These are phyloP conservation scores for Eutreptiella sp. DNA, from an alignment of 208 protist genomes.

Conservation along the genomic window DNA sequence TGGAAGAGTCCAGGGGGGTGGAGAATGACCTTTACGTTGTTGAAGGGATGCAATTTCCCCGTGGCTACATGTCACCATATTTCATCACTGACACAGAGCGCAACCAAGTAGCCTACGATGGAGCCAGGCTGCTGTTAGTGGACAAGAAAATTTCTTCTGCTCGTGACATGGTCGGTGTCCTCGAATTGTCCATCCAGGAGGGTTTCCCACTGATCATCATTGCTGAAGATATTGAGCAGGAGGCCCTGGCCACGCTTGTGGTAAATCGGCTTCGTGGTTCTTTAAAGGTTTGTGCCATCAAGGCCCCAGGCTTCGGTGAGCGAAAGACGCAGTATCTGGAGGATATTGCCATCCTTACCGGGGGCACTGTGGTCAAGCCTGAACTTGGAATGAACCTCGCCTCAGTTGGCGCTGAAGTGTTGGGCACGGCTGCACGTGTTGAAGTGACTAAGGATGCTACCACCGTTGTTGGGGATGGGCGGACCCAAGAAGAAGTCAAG, in stretches of 20 bases:
- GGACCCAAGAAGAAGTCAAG: constrained; percentile 55
- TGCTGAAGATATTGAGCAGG: constrained; percentile 76
- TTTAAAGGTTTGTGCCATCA: constrained; percentile 40
- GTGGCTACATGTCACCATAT: constrained; percentile 97
- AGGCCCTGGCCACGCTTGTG: constrained; percentile 84
- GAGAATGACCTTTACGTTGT: constrained; percentile 97
- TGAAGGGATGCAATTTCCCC: constrained; percentile 97
- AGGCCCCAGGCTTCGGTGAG: constrained; percentile 90
- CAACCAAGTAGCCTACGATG: constrained; percentile 90
- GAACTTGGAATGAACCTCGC: constrained; percentile 54
- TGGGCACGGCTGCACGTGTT: constrained; percentile 55
- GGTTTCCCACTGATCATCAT: constrained; percentile 75
- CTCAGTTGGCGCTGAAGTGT: not conserved
- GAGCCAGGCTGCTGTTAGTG: constrained; percentile 91
- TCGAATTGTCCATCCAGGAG: constrained; percentile 73
- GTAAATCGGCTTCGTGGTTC: not conserved
- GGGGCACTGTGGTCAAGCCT: constrained; percentile 54
- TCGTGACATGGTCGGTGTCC: constrained; percentile 58
- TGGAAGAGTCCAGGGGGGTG: constrained; percentile 96
- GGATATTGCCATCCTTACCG: constrained; percentile 85
- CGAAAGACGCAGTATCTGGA: constrained; percentile 77
- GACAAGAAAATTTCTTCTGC: constrained; percentile 69
- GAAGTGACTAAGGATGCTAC: constrained; percentile 77
- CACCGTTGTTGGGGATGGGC: constrained; percentile 74
- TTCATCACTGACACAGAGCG: constrained; percentile 98